A percentile compares a stretch with the other conserved stretches of the same genome.
These are phyloP conservation scores for Erodium trifolium DNA, from an alignment of 441 rosid genomes.

Conservation along the genomic window DNA sequence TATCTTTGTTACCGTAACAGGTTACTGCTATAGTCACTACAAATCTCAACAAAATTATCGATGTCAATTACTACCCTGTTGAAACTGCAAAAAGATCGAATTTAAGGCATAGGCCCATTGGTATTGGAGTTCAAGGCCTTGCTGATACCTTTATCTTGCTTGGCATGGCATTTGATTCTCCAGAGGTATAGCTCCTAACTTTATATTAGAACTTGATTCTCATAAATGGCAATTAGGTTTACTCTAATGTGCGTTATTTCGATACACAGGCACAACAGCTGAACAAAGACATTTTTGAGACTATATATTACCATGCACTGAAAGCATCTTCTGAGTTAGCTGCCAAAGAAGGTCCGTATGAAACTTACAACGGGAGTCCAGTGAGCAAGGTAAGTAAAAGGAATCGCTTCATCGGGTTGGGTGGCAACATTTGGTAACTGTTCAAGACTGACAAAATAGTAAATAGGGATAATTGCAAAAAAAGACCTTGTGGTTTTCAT, in stretches of 20 bases:
- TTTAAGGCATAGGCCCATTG: conserved; percentile 71
- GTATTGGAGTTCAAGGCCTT: conserved; percentile 89
- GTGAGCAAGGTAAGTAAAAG: conserved; percentile 58
- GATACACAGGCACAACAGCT: conserved; percentile 62
- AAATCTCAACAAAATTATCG: conserved; percentile 80
- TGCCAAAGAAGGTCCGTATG: conserved; percentile 60
- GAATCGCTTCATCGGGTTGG: background rate
- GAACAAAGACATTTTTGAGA: conserved; percentile 77
- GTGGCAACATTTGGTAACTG: background rate
- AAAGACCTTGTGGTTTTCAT: too few relatives aligned
- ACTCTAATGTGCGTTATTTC: conserved; percentile 8
- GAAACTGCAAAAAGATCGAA: conserved; percentile 78
- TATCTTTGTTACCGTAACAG: conserved; percentile 28
- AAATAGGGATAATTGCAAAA: too few relatives aligned
- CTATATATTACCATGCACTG: conserved; percentile 69
- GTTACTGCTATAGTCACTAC: conserved; percentile 58
- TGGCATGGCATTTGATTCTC: conserved; percentile 84
- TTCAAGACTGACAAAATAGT: too few relatives aligned
- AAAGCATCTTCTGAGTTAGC: conserved; percentile 62
- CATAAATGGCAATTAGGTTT: conserved; percentile 4
- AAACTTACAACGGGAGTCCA: conserved; percentile 68
- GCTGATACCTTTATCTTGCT: conserved; percentile 82
- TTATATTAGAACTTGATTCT: background rate
- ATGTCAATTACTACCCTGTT: conserved; percentile 80
- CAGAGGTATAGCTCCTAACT: conserved; percentile 41